Conservation (phyloP, 1,284 basidiomycete genomes). For the Pseudozyma tsukubaensis region DNA sequence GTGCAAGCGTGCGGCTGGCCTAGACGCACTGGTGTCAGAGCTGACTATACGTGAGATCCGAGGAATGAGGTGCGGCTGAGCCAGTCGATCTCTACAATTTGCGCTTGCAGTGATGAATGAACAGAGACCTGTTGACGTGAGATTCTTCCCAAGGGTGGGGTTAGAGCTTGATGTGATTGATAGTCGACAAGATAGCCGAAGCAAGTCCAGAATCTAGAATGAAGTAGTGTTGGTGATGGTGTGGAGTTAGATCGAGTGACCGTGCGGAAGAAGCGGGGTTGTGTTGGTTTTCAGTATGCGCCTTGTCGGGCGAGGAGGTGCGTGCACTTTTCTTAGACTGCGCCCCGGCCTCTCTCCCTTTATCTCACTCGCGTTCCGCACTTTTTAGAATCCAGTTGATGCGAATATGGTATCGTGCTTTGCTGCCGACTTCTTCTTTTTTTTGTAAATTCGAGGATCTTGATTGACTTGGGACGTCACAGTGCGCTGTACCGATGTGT, state of each 20-base stretch:
- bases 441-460: not conserved
- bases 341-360: too few species aligned
- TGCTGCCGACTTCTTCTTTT: not conserved
- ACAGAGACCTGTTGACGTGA: not conserved
- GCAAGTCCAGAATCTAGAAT: too few species aligned
- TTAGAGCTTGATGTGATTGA: not conserved
- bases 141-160: not conserved
- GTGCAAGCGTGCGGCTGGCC: too few species aligned
- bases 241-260: too few species aligned
- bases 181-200: not conserved
- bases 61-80: constrained; percentile 7
- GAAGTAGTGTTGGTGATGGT: too few species aligned
- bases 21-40: too few species aligned
- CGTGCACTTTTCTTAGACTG: too few species aligned
- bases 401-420: not conserved
- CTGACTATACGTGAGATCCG: not conserved
- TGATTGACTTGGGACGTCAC: constrained; percentile 17
- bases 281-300: too few species aligned
- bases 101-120: not conserved
- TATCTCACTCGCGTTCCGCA: too few species aligned
- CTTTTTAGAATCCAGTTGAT: not conserved
- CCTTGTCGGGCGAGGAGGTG: too few species aligned
- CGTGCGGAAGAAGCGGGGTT: too few species aligned
- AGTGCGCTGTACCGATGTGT: constrained; percentile 24
- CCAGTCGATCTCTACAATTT: not conserved